Evolutionary conservation across 352 stramenopile species (phyloP).

Genomic region (Globisporangium camurandrum): DNA sequence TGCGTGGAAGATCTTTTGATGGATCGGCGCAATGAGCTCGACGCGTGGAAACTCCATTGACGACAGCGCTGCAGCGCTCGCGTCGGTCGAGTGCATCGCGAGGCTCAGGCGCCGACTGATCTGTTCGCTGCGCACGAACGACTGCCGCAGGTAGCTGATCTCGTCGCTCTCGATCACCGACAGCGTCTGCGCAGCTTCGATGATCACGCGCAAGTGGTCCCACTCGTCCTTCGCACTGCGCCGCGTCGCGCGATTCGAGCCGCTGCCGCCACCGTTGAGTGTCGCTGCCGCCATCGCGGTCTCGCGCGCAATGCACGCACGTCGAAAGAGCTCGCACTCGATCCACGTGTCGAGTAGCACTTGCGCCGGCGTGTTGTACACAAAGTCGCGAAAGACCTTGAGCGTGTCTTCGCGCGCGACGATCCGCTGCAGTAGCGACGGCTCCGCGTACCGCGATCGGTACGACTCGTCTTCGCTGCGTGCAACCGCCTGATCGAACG

Average conservation of each 20-base stretch:
- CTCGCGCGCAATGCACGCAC: slow-evolving; percentile 58
- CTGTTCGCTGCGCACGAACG: slow-evolving; percentile 53
- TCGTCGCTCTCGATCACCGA: slow-evolving; percentile 53
- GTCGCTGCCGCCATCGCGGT: slow-evolving; percentile 30
- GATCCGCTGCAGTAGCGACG: slow-evolving; percentile 58
- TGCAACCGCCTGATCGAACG: slow-evolving; percentile 33
- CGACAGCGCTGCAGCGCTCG: no score
- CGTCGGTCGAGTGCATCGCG: slow-evolving; percentile 45
- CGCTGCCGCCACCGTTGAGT: neutral
- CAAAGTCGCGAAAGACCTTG: slow-evolving; percentile 79
- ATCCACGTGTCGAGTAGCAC: slow-evolving; percentile 78
- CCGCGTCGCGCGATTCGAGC: slow-evolving; percentile 15
- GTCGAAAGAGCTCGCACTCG: slow-evolving; percentile 73
- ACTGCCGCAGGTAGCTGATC: slow-evolving; percentile 43
- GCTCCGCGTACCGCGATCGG: slow-evolving; percentile 30
- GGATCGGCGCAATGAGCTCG: slow-evolving; percentile 62
- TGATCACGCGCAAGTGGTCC: slow-evolving; percentile 68
- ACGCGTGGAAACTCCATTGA: slow-evolving; percentile 66
- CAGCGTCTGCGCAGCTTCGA: slow-evolving; percentile 42
- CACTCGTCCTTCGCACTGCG: slow-evolving; percentile 62
- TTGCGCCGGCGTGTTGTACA: slow-evolving; percentile 51
- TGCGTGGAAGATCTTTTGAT: slow-evolving; percentile 74
- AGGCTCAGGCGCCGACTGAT: slow-evolving; percentile 62
- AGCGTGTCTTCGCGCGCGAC: slow-evolving; percentile 66
- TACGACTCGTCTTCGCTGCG: slow-evolving; percentile 49